These are phyloP conservation scores for Penicillium sp. DNA, from an alignment of 2,329 filamentous ascomycete genomes.

Conservation along the genomic window DNA sequence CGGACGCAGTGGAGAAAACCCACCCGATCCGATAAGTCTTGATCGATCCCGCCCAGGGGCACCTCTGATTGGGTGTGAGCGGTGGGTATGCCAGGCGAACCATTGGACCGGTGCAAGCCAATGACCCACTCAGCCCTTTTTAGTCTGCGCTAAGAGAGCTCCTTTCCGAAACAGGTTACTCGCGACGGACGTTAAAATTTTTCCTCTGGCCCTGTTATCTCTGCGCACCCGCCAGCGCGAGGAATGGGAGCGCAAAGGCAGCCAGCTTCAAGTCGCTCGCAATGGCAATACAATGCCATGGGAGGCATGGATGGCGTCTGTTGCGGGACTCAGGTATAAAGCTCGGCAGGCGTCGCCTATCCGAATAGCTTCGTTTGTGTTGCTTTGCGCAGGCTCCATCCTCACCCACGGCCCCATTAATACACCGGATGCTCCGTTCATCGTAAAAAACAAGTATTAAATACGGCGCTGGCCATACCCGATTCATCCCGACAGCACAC, in stretches of 20 bases:
- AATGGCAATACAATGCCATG: not conserved
- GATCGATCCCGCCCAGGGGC: not conserved
- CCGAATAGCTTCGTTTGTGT: not conserved
- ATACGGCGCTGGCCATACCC: conserved; percentile 1
- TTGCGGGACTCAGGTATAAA: not conserved
- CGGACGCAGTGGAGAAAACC: not conserved
- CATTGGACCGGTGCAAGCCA: not conserved
- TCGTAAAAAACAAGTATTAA: not conserved
- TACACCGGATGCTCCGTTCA: not conserved
- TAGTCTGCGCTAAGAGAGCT: not conserved
- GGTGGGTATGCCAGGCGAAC: conserved; percentile 5
- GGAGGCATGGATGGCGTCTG: not conserved
- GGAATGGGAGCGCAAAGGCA: not conserved
- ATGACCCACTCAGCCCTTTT: not conserved
- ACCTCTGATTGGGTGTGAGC: not conserved
- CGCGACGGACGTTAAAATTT: conserved; percentile 1
- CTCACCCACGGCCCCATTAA: conserved; percentile 2
- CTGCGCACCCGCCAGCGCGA: not conserved
- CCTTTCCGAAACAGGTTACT: conserved; percentile 5
- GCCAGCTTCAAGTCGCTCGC: not conserved
- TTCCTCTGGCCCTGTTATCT: not conserved
- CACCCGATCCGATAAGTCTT: conserved; percentile 11
- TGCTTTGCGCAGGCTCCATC: not conserved
- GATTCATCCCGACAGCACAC: conserved; percentile 10
- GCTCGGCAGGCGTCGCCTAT: not conserved